Evolutionary conservation across 768 basidiomycete species (phyloP).

Genomic region (Agaricus subrufescens): DNA sequence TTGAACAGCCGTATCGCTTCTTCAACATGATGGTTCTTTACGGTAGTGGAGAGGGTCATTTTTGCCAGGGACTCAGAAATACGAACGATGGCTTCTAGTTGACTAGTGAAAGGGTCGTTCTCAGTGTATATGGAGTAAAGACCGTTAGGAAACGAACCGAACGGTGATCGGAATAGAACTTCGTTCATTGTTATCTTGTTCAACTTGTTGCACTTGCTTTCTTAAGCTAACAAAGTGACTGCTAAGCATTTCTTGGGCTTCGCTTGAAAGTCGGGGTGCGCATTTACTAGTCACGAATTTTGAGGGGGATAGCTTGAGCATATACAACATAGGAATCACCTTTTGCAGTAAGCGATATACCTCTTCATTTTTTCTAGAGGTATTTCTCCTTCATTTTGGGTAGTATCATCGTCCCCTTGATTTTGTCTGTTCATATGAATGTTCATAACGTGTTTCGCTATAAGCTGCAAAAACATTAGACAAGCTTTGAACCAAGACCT

Average conservation of each 20-base stretch:
- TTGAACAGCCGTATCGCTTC: slow-evolving; percentile 98
- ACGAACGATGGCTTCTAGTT: slow-evolving; percentile 98
- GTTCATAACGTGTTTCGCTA: slow-evolving; percentile 97
- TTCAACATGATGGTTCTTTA: slow-evolving; percentile 91
- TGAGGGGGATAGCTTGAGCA: background rate
- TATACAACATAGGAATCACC: slow-evolving; percentile 38
- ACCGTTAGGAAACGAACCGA: slow-evolving; percentile 51
- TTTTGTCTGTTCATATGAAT: slow-evolving; percentile 95
- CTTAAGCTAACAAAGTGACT: slow-evolving; percentile 92
- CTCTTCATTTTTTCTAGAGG: slow-evolving; percentile 98
- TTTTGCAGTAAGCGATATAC: slow-evolving; percentile 94
- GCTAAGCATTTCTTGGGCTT: slow-evolving; percentile 94
- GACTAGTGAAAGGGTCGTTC: slow-evolving; percentile 32
- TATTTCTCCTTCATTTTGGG: slow-evolving; percentile 79
- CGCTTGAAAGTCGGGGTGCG: slow-evolving; percentile 87
- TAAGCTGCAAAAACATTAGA: slow-evolving; percentile 51
- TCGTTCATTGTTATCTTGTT: slow-evolving; percentile 94
- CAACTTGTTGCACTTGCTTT: slow-evolving; percentile 92
- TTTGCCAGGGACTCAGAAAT: slow-evolving; percentile 98
- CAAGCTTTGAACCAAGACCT: background rate
- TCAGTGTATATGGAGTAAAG: background rate
- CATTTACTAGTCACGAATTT: slow-evolving; percentile 66
- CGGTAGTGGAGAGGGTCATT: slow-evolving; percentile 81
- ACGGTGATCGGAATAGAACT: slow-evolving; percentile 98
- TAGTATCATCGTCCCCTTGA: slow-evolving; percentile 51